These are phyloP conservation scores for Microbotryum violaceum DNA, from an alignment of 1,284 basidiomycete genomes.

Conservation along the genomic window DNA sequence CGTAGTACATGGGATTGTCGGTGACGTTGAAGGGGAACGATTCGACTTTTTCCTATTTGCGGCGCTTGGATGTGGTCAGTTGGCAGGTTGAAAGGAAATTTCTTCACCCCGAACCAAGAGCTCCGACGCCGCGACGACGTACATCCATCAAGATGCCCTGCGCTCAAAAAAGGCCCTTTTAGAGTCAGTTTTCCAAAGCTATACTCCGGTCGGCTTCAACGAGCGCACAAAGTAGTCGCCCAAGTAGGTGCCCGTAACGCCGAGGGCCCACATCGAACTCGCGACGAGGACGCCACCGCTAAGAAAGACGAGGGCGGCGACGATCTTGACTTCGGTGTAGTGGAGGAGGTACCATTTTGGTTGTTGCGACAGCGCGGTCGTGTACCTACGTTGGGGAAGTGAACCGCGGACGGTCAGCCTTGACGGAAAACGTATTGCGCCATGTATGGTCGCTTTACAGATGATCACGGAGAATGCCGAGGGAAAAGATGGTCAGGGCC, in stretches of 20 bases:
- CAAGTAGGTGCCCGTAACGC: slow-evolving; percentile 63
- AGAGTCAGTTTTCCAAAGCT: background rate
- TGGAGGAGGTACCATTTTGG: slow-evolving; percentile 49
- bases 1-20: slow-evolving; percentile 91
- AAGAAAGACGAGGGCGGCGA: slow-evolving; percentile 60
- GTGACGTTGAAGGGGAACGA: slow-evolving; percentile 91
- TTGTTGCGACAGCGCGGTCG: slow-evolving; percentile 62
- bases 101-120: background rate
- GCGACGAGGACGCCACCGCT: slow-evolving; percentile 73
- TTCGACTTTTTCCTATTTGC: slow-evolving; percentile 42
- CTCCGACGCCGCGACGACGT: slow-evolving; percentile 1
- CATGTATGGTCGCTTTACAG: slow-evolving; percentile 49
- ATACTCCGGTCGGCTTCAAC: too few relatives aligned
- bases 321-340: slow-evolving; percentile 53
- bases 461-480: slow-evolving; percentile 75
- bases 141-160: slow-evolving; percentile 88
- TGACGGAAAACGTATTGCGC: background rate
- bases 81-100: background rate
- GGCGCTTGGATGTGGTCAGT: background rate
- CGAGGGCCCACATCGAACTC: slow-evolving; percentile 82
- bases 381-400: slow-evolving; percentile 51
- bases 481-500: slow-evolving; percentile 77
- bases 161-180: background rate
- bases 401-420: background rate
- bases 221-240: slow-evolving; percentile 70